Evolutionary conservation across 2,329 filamentous ascomycete genomes (phyloP).

Genomic region (Neopestalotiopsis clavispora): DNA sequence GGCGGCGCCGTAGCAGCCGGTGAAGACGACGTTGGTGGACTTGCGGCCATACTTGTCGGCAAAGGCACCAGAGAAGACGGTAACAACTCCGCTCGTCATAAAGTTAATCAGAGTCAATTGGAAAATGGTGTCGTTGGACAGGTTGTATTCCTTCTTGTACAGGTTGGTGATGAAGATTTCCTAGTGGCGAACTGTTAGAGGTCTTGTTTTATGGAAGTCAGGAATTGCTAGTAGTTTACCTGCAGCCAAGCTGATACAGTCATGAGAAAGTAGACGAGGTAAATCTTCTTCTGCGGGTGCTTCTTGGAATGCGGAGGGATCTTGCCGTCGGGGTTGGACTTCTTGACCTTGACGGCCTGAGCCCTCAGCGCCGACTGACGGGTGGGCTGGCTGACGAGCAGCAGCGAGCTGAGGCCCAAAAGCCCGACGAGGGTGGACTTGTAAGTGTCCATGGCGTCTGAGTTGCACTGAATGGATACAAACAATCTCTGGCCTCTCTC

Average conservation of each 20-base stretch:
- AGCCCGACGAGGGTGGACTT: conserved; percentile 30
- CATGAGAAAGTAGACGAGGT: conserved; percentile 48
- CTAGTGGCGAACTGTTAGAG: conserved; percentile 12
- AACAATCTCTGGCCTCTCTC: not conserved
- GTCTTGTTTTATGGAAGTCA: not conserved
- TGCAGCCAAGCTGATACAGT: conserved; percentile 53
- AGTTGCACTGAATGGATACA: not conserved
- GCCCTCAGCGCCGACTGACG: conserved; percentile 27
- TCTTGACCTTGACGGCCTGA: conserved; percentile 13
- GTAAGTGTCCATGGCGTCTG: conserved; percentile 25
- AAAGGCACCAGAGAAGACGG: conserved; percentile 42
- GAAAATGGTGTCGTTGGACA: conserved; percentile 30
- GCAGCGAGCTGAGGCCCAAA: conserved; percentile 26
- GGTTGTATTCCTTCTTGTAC: conserved; percentile 32
- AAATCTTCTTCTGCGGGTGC: conserved; percentile 45
- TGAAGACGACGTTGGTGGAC: conserved; percentile 57
- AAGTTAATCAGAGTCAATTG: conserved; percentile 53
- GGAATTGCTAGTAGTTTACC: conserved; percentile 27
- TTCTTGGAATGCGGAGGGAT: conserved; percentile 29
- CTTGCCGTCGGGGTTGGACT: conserved; percentile 22
- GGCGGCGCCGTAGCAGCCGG: conserved; percentile 54
- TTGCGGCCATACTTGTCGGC: conserved; percentile 54
- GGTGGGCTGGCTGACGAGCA: conserved; percentile 34
- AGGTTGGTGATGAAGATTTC: conserved; percentile 26
- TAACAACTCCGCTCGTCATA: conserved; percentile 52